phyloP scores from a whole-genome alignment of 164 flowering plant genomes.

The Hamamelis virginiana region DNA sequence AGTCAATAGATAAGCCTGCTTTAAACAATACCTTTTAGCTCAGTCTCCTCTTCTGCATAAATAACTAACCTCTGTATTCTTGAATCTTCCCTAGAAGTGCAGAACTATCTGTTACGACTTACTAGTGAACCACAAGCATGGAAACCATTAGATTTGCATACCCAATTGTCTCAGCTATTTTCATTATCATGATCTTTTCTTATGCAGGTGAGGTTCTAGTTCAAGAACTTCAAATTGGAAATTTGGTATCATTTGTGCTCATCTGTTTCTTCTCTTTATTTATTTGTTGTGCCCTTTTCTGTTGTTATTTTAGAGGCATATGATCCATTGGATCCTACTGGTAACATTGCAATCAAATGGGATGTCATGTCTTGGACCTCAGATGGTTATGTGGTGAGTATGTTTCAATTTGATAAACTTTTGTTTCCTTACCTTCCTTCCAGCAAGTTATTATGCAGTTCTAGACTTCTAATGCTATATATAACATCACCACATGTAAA shows the following conservation, averaged over 20 bases:
- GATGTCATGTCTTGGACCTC: conserved; percentile 62
- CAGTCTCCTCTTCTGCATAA: background rate
- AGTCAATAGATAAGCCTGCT: background rate
- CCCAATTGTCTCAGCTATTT: background rate
- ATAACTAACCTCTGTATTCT: background rate
- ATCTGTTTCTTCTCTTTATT: background rate
- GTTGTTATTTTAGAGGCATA: conserved; percentile 39
- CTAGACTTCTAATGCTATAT: background rate
- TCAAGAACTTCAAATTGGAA: background rate
- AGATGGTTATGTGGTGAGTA: conserved; percentile 62
- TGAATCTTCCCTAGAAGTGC: background rate
- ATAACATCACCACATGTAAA: background rate
- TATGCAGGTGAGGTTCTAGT: conserved; percentile 14
- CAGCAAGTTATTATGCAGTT: background rate
- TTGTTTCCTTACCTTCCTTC: background rate
- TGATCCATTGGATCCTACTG: conserved; percentile 58
- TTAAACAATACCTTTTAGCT: background rate
- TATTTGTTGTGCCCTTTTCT: background rate
- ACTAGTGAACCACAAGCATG: conserved; percentile 8
- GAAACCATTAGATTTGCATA: background rate
- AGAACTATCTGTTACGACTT: too few relatives aligned
- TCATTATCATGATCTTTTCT: conserved; percentile 4
- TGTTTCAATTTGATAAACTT: background rate
- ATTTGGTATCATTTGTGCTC: background rate
- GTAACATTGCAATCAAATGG: conserved; percentile 63